A percentile compares a stretch with the other conserved stretches of the same genome.
Conservation (phyloP, 768 basidiomycete genomes). For the Daedalea quercina region DNA sequence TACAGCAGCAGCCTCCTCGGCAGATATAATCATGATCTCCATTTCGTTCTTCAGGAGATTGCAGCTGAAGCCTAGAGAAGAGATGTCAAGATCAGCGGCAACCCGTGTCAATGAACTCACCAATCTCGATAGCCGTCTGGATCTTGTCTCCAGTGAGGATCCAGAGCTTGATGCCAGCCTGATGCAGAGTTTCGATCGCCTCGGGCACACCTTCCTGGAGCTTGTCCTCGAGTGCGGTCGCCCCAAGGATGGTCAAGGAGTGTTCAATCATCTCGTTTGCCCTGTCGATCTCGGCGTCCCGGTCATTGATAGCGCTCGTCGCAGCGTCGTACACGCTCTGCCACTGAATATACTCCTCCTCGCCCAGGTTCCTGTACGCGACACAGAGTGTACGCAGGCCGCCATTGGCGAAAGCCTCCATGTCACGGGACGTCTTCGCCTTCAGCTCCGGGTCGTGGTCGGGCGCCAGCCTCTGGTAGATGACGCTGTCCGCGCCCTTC, state of each 20-base stretch:
- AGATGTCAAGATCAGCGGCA: neutral
- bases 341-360: slow-evolving; percentile 86
- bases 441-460: slow-evolving; percentile 72
- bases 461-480: slow-evolving; percentile 77
- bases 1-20: slow-evolving; percentile 67
- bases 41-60: slow-evolving; percentile 90
- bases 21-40: slow-evolving; percentile 96
- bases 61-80: slow-evolving; percentile 68
- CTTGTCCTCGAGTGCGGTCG: slow-evolving; percentile 96
- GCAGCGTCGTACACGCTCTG: slow-evolving; percentile 76
- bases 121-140: slow-evolving; percentile 98
- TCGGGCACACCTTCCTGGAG: slow-evolving; percentile 96
- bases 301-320: slow-evolving; percentile 62
- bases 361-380: slow-evolving; percentile 68
- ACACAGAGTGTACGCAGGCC: slow-evolving; percentile 91
- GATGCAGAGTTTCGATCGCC: slow-evolving; percentile 85
- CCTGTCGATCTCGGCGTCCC: slow-evolving; percentile 90
- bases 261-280: slow-evolving; percentile 82
- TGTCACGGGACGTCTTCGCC: slow-evolving; percentile 74
- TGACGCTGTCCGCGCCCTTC: slow-evolving; percentile 97
- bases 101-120: slow-evolving; percentile 18
- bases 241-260: slow-evolving; percentile 78
- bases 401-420: slow-evolving; percentile 91
- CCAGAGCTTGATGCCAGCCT: slow-evolving; percentile 97
- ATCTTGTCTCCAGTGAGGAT: slow-evolving; percentile 97